Base-by-base conservation (phyloP, 352 stramenopile genomes). In the Globisporangium heterothallicum region DNA sequence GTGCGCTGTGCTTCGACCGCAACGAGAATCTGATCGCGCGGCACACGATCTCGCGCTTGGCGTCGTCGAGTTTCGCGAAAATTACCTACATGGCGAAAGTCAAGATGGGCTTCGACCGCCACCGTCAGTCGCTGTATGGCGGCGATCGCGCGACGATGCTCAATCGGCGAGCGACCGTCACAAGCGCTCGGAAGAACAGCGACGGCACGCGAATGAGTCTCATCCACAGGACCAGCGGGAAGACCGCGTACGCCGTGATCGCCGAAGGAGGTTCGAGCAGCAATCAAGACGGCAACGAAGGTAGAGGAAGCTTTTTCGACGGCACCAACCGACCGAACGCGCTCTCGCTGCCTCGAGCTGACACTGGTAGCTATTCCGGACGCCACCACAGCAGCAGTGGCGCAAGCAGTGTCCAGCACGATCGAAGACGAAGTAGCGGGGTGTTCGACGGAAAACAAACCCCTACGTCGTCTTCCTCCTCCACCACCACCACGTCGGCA, bases 21-120 rank as follows among this genome's bases (percentile, higher is more conserved):
- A 86, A 86, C 59, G 73, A 86, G 51, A 59, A 57, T 2, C 66
- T 88, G 16, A 71, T 86, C 21, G 72, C 75, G 49, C 70, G 77
- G 27, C 75, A 73, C 45, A 64, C 69, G 12, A 63, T 82, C 22
- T 78, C 74, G 19, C 74, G 76, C 22, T 64, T 85, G 49, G 60
- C 70, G 22, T 77, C 74, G 6, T 48, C 43, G 26, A 53, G 41
- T n/a, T 45, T 63, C 29, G 49, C 48, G 10, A 63, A 63, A 36
- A 40, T 63, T 19, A 63, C 34, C 25, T 63, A 63, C 56, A 47
- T 58, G 24, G 49, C 56, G 18, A 63, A 58, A 18, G 49, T 63
- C 41, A 63, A 63, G 49, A 53, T 63, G 48, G 56, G 56, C 22
- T 41, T 63, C 3, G 48, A 63, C 19, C 29, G 19, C 2, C 56